Evolutionary conservation across 257 asterid genomes (phyloP).

Genomic region (Ilex aquifolium): DNA sequence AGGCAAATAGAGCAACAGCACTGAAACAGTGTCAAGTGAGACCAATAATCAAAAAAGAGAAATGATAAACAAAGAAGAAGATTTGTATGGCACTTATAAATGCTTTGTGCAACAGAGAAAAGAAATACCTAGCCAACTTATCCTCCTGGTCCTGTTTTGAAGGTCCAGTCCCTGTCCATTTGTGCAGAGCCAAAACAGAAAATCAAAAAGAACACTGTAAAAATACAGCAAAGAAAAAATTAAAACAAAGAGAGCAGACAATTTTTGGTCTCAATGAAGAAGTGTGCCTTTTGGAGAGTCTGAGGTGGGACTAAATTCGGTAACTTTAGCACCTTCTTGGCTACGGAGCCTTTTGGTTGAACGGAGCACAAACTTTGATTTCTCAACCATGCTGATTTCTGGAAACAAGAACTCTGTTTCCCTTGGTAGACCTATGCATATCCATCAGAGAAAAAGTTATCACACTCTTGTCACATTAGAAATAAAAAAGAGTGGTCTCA

Average conservation of each 20-base stretch:
- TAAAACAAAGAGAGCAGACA: slow-evolving; percentile 11
- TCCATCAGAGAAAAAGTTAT: neutral
- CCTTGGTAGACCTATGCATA: slow-evolving; percentile 34
- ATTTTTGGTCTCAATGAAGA: slow-evolving; percentile 11
- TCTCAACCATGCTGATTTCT: slow-evolving; percentile 24
- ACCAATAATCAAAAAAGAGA: slow-evolving; percentile 8
- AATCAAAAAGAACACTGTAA: slow-evolving; percentile 6
- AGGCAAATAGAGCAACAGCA: slow-evolving; percentile 53
- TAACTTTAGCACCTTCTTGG: slow-evolving; percentile 33
- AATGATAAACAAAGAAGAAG: slow-evolving; percentile 1
- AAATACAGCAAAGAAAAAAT: slow-evolving; percentile 14
- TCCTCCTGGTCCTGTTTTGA: slow-evolving; percentile 48
- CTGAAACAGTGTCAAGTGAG: slow-evolving; percentile 40
- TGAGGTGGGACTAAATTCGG: slow-evolving; percentile 31
- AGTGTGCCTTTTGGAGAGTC: slow-evolving; percentile 43
- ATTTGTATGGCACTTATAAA: slow-evolving; percentile 2
- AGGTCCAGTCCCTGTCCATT: slow-evolving; percentile 41
- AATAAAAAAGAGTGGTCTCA: too few relatives aligned
- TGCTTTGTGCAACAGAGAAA: slow-evolving; percentile 17
- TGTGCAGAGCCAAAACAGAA: slow-evolving; percentile 16
- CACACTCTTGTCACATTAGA: neutral
- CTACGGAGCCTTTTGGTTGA: slow-evolving; percentile 24
- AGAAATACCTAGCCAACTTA: slow-evolving; percentile 58
- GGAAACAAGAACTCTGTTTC: slow-evolving; percentile 34
- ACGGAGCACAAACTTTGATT: slow-evolving; percentile 17